Evolutionary conservation across 129 eudicot genomes (phyloP), one percentile per base, ranked within the genome.

Genomic region (Tagetes erecta): DNA sequence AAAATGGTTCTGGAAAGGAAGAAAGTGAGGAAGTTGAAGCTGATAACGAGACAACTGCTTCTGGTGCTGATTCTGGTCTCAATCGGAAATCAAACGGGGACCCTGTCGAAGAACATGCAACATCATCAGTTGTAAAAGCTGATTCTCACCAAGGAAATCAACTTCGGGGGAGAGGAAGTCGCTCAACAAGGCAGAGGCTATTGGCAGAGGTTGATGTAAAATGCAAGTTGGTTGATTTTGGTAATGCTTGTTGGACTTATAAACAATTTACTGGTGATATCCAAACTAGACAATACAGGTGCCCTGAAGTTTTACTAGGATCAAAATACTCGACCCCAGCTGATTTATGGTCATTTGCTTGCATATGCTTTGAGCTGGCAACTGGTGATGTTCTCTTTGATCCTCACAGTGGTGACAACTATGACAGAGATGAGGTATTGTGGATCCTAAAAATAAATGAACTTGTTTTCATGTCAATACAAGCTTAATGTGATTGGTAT

Each of bases 291-390:
- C 97, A 94, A 36, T 90, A 94, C 69, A 88, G 97, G 81, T 90
- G 96, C 66, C 98, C 98, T 1, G 98, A 94, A 78, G 98, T 90
- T 73, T 76, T 94, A 35, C 80, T 94, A 39, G 97, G 97, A 8
- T 90, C 98, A 8, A 90, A 88, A 68, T 94, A 94, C 78, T 90
- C 98, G 0, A 88, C 96, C 2, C 76, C 96, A 30, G 98, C 98
- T 35, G 97, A 94, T 81, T 64, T 94, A 47, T 94, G 98, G 98
- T 94, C 98, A 11, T 85, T 90, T 86, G 98, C 98, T 57, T 94
- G 98, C 84, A 94, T 90, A 47, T 90, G 96, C 79, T 94, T 94
- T 72, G 98, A 94, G 85, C 89, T 94, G 41, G 96, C 91, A 76
- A 88, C 98, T 38, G 98, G 98, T 6, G 98, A 94, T 78, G 96